These are phyloP conservation scores for Ogataea ramenticola DNA, from an alignment of 805 yeast species.

Conservation along the genomic window DNA sequence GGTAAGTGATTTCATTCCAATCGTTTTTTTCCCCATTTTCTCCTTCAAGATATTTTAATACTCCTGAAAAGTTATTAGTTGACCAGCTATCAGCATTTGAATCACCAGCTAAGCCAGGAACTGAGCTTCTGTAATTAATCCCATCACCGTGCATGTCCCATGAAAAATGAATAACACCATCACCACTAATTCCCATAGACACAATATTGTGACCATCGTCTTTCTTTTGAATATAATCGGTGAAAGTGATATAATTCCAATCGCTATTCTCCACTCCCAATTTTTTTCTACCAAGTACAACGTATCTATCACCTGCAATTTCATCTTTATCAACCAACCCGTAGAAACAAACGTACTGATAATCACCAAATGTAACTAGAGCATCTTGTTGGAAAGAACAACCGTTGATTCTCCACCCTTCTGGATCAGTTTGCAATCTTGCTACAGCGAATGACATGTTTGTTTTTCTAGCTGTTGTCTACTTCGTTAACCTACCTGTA, in stretches of 20 bases:
- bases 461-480: background rate
- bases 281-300: slow-evolving; percentile 10
- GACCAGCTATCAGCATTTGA: background rate
- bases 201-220: slow-evolving; percentile 17
- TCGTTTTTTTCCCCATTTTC: background rate
- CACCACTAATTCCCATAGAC: slow-evolving; percentile 18
- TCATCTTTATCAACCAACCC: slow-evolving; percentile 1
- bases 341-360: slow-evolving; percentile 7
- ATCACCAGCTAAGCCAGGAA: background rate
- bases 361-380: slow-evolving; percentile 7
- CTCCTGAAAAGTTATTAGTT: background rate
- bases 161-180: slow-evolving; percentile 13
- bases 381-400: slow-evolving; percentile 18
- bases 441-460: background rate
- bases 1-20: slow-evolving; percentile 11
- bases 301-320: slow-evolving; percentile 5
- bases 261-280: background rate
- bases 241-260: slow-evolving; percentile 10
- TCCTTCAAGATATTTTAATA: background rate
- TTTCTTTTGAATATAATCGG: slow-evolving; percentile 11
- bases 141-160: slow-evolving; percentile 18
- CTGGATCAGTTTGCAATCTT: slow-evolving; percentile 5
- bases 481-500: too few relatives aligned
- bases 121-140: slow-evolving; percentile 11
- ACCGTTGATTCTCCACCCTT: slow-evolving; percentile 13